Evolutionary conservation across 2,329 filamentous ascomycete species (phyloP).

Genomic region (Botrytis pseudocinerea): DNA sequence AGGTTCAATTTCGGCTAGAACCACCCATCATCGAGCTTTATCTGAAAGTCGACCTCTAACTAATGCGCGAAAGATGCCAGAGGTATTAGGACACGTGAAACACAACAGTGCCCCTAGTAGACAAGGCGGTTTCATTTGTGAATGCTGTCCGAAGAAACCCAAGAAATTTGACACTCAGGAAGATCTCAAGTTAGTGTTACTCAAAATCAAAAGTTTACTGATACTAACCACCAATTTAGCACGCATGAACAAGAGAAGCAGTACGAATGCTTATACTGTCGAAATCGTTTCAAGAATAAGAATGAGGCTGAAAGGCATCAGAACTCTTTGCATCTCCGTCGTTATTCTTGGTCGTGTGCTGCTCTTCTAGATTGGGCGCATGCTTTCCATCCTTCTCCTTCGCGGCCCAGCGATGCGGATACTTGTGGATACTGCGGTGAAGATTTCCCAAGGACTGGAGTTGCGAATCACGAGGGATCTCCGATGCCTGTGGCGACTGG

Average conservation of each 20-base stretch:
- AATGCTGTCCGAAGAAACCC: conserved; percentile 95
- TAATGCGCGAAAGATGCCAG: conserved; percentile 50
- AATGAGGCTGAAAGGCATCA: conserved; percentile 97
- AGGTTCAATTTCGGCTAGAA: conserved; percentile 40
- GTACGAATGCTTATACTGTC: conserved; percentile 89
- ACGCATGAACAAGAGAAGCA: conserved; percentile 93
- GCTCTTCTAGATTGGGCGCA: conserved; percentile 75
- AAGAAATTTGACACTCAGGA: conserved; percentile 89
- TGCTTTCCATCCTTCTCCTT: conserved; percentile 82
- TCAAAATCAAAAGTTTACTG: conserved; percentile 5
- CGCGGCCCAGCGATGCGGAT: conserved; percentile 67
- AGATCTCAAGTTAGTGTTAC: conserved; percentile 71
- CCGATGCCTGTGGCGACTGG: conserved; percentile 60
- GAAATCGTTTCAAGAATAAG: conserved; percentile 98
- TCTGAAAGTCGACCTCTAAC: conserved; percentile 45
- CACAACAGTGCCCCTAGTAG: conserved; percentile 53
- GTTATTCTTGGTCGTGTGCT: conserved; percentile 96
- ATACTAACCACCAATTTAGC: conserved; percentile 50
- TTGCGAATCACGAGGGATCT: conserved; percentile 45
- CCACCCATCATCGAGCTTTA: conserved; percentile 40
- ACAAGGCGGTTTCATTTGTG: conserved; percentile 70
- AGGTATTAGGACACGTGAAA: conserved; percentile 42
- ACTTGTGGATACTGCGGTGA: conserved; percentile 94
- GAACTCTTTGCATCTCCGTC: conserved; percentile 87
- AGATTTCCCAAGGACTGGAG: conserved; percentile 62